Evolutionary conservation across 371 early-diverging fungal species (phyloP).

Genomic region (Blakeslea trispora): DNA sequence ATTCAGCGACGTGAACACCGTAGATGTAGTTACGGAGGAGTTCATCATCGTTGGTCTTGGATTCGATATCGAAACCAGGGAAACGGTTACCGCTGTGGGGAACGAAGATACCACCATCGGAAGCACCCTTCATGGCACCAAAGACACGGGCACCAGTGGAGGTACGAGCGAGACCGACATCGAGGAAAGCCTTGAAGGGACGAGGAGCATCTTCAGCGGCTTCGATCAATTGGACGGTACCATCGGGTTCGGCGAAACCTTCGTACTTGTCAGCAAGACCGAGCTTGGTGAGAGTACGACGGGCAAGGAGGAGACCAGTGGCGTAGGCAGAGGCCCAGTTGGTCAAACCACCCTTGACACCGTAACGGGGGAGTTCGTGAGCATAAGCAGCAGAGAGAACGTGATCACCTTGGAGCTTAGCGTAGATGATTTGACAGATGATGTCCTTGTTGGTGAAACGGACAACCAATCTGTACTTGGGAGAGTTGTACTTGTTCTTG

Average conservation of each 20-base stretch:
- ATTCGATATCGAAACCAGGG: slow-evolving; percentile 93
- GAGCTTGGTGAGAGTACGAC: slow-evolving; percentile 95
- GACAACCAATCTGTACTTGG: slow-evolving; percentile 80
- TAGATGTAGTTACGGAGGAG: slow-evolving; percentile 97
- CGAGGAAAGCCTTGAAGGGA: slow-evolving; percentile 99
- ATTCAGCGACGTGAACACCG: slow-evolving; percentile 97
- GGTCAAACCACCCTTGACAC: slow-evolving; percentile 98
- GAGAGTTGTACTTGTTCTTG: slow-evolving; percentile 99
- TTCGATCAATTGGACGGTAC: slow-evolving; percentile 88
- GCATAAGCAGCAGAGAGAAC: slow-evolving; percentile 97
- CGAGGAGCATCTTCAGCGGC: slow-evolving; percentile 93
- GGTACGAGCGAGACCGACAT: slow-evolving; percentile 98
- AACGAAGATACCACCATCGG: slow-evolving; percentile 98
- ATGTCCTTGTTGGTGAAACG: slow-evolving; percentile 93
- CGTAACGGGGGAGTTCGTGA: slow-evolving; percentile 97
- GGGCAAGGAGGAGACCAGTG: slow-evolving; percentile 98
- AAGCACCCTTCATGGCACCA: slow-evolving; percentile 99
- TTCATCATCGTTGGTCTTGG: slow-evolving; percentile 93
- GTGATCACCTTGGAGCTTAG: slow-evolving; percentile 98
- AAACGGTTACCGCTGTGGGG: slow-evolving; percentile 99
- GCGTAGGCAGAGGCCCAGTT: slow-evolving; percentile 99
- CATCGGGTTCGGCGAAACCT: slow-evolving; percentile 93
- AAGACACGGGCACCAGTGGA: slow-evolving; percentile 99
- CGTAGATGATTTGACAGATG: slow-evolving; percentile 97
- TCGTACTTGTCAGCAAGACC: slow-evolving; percentile 93